These are phyloP conservation scores for Ophiostoma pallidulum DNA, from an alignment of 2,329 filamentous ascomycete genomes.

Conservation along the genomic window DNA sequence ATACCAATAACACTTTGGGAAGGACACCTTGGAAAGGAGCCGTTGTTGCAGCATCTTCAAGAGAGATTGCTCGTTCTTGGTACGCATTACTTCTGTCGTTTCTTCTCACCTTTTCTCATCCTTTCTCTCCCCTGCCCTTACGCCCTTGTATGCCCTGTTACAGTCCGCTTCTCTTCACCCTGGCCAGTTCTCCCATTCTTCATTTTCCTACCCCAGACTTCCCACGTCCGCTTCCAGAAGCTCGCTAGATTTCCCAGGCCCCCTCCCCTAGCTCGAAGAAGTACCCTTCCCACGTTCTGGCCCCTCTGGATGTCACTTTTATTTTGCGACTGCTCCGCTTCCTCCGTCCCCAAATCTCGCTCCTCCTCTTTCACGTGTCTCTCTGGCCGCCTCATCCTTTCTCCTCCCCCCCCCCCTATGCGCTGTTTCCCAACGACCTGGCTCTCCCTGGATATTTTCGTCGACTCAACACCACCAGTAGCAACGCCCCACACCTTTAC, in stretches of 20 bases:
- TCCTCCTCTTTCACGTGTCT: slow-evolving; percentile 1
- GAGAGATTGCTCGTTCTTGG: neutral
- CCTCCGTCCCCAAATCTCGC: neutral
- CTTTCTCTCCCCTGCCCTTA: neutral
- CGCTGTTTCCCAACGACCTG: neutral
- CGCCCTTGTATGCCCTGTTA: neutral
- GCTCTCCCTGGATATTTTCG: slow-evolving; percentile 5
- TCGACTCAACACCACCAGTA: neutral
- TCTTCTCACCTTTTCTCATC: neutral
- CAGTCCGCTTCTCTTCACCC: no score
- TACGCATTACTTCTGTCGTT: no score
- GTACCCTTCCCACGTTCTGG: neutral
- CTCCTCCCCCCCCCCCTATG: no score
- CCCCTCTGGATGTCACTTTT: neutral
- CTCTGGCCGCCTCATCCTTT: neutral
- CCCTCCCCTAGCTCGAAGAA: neutral
- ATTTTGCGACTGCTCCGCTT: neutral
- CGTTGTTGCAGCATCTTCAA: neutral
- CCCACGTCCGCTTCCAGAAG: slow-evolving; percentile 4
- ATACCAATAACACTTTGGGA: no score
- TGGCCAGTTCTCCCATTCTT: neutral
- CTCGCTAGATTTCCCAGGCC: neutral
- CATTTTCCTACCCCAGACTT: neutral
- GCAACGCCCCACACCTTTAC: neutral
- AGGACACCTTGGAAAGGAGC: neutral